phyloP scores from a whole-genome alignment of 2,329 filamentous ascomycete genomes.

The Aspergillus thermomutatus region DNA sequence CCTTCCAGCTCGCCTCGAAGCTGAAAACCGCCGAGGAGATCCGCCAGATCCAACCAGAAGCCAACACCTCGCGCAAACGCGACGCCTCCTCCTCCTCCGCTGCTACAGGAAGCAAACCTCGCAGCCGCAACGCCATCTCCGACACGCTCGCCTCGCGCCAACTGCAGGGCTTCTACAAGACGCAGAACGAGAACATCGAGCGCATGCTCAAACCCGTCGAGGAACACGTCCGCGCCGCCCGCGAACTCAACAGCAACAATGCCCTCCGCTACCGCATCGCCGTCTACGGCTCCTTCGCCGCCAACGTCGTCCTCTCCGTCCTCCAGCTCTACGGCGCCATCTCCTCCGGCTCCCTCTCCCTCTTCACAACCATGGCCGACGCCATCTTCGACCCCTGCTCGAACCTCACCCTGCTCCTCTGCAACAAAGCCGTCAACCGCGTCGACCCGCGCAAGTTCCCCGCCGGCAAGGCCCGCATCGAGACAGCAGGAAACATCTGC shows the following conservation, averaged over 20 bases:
- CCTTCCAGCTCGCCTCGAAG: constrained; percentile 71
- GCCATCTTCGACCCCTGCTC: constrained; percentile 89
- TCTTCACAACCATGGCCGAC: constrained; percentile 98
- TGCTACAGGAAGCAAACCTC: constrained; percentile 42
- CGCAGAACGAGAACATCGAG: constrained; percentile 91
- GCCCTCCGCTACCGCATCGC: constrained; percentile 64
- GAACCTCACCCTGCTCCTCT: constrained; percentile 82
- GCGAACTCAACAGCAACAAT: constrained; percentile 75
- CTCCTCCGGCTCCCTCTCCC: constrained; percentile 82
- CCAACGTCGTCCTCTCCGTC: constrained; percentile 73
- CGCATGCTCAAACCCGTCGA: constrained; percentile 88
- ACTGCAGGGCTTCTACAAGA: constrained; percentile 78
- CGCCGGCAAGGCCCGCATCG: constrained; percentile 87
- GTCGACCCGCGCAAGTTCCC: constrained; percentile 87
- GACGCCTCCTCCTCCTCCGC: constrained; percentile 10
- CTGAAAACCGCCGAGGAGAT: constrained; percentile 78
- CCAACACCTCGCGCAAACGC: constrained; percentile 77
- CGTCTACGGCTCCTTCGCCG: constrained; percentile 66
- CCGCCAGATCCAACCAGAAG: constrained; percentile 61
- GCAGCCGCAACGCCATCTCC: constrained; percentile 16
- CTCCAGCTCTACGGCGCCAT: constrained; percentile 88
- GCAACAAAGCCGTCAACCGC: constrained; percentile 79
- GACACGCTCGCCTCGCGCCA: constrained; percentile 11
- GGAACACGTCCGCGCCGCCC: constrained; percentile 79
- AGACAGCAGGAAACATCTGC: constrained; percentile 91